A percentile compares a stretch with the other conserved stretches of the same genome.
Conservation (phyloP, 495 filamentous ascomycete genomes). For the Thozetella sp. region DNA sequence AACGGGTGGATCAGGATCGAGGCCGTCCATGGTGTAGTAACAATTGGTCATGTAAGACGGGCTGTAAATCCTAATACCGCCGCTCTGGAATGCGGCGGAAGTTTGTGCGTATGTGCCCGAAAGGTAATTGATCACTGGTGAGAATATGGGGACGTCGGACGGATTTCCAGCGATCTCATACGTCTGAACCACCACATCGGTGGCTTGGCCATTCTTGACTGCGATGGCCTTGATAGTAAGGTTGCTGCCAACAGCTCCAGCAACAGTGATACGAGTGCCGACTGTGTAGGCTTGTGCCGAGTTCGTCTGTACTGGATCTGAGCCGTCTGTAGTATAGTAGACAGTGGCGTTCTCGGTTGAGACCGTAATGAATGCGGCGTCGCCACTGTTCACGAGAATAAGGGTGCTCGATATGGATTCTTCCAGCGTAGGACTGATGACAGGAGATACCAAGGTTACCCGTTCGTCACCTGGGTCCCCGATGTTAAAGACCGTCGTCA, state of each 20-base stretch:
- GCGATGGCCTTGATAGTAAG: background rate
- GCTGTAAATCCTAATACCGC: background rate
- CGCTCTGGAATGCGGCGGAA: background rate
- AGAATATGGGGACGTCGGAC: background rate
- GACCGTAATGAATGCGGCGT: background rate
- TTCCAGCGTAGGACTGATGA: background rate
- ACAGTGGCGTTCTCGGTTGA: background rate
- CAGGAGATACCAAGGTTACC: background rate
- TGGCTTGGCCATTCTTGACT: background rate
- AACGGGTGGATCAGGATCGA: background rate
- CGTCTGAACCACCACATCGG: background rate
- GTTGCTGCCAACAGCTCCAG: background rate
- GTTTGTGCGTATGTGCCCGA: background rate
- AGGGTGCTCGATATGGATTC: background rate
- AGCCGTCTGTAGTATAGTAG: background rate
- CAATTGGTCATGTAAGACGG: background rate
- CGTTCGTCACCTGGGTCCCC: background rate
- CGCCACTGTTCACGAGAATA: background rate
- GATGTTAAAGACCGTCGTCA: background rate
- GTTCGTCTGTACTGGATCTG: background rate
- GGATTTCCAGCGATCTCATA: background rate
- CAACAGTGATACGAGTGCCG: background rate
- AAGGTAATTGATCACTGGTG: background rate
- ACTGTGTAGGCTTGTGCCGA: background rate
- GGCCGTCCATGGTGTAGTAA: background rate